A percentile compares a stretch with the other conserved stretches of the same genome.
Conservation (phyloP, 140 eudicot species). For the Ambrosia hybrid region DNA sequence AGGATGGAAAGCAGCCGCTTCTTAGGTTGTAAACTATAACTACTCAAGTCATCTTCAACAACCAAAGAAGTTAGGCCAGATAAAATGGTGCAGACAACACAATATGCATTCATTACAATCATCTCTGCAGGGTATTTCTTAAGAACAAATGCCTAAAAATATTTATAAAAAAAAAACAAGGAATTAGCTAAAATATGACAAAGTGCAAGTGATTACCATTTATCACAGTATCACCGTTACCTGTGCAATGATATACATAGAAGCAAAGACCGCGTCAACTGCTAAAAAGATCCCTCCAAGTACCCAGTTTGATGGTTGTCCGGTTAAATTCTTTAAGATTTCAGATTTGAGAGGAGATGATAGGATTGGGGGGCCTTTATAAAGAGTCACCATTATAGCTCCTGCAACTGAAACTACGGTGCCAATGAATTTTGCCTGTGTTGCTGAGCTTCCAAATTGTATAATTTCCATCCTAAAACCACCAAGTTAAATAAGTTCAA, state of each 20-base stretch:
- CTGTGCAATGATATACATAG: conserved; percentile 55
- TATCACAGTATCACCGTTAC: conserved; percentile 17
- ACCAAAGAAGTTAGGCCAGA: conserved; percentile 51
- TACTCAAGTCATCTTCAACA: conserved; percentile 48
- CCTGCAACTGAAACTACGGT: conserved; percentile 47
- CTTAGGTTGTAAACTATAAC: conserved; percentile 59
- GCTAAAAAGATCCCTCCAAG: conserved; percentile 64
- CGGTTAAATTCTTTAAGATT: conserved; percentile 11
- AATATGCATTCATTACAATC: conserved; percentile 45
- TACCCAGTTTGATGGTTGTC: conserved; percentile 55
- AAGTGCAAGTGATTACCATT: background rate
- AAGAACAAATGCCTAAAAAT: conserved; percentile 59
- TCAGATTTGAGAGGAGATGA: conserved; percentile 20
- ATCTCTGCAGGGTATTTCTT: conserved; percentile 57
- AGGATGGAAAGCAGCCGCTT: conserved; percentile 55
- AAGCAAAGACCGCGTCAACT: conserved; percentile 39
- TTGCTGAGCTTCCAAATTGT: conserved; percentile 30
- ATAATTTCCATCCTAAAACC: conserved; percentile 50
- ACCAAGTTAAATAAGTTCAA: conserved; percentile 10
- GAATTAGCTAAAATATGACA: conserved; percentile 4
- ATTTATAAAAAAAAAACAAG: background rate
- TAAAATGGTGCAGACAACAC: conserved; percentile 56
- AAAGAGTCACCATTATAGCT: conserved; percentile 41
- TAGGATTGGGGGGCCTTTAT: conserved; percentile 41
- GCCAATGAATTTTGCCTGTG: conserved; percentile 50